Base-by-base conservation (phyloP, 2,329 filamentous ascomycete genomes). In the Fusarium pseudograminearum region DNA sequence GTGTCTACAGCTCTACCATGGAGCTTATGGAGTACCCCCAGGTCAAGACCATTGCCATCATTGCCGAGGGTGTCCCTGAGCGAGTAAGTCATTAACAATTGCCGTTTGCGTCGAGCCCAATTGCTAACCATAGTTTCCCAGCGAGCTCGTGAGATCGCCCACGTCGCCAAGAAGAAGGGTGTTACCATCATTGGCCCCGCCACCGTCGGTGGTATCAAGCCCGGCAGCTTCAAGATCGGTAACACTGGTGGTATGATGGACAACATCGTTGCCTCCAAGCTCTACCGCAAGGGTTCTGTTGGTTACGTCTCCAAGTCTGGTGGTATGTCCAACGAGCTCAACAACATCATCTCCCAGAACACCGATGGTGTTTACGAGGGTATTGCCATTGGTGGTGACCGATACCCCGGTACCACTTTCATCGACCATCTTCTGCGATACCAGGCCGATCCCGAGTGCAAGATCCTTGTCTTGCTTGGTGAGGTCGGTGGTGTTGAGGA, bases 231-330 rank as follows among this genome's bases (percentile, higher is more conserved):
- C 92, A 99, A 98, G 90, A 99, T 99, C 73, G 96, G 96, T 82
- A 99, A 99, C 89, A 99, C 96, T 78, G 96, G 96, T 89, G 96
- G 96, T 84, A 99, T 99, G 96, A 99, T 99, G 96, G 96, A 99
- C 89, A 99, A 99, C 90, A 99, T 99, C 78, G 96, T 99, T 72
- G 94, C 96, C 76, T 98, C 96, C 82, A 99, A 99, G 91, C 93
- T 99, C 67, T 99, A 99, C 91, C 95, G 96, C 84, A 96, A 96
- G 86, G 96, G 96, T 77, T 98, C 96, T 76, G 94, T 99, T 74
- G 96, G 93, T 77, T 99, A 99, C 84, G 96, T 99, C 83, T 98
- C 95, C 88, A 99, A 99, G 89, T 99, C 96, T 63, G 96, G 96
- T 80, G 96, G 96, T 85, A 99, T 99, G 96, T 98, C 96, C 83